Conservation (phyloP, 768 basidiomycete genomes). For the Daedaleopsis sinensis region DNA sequence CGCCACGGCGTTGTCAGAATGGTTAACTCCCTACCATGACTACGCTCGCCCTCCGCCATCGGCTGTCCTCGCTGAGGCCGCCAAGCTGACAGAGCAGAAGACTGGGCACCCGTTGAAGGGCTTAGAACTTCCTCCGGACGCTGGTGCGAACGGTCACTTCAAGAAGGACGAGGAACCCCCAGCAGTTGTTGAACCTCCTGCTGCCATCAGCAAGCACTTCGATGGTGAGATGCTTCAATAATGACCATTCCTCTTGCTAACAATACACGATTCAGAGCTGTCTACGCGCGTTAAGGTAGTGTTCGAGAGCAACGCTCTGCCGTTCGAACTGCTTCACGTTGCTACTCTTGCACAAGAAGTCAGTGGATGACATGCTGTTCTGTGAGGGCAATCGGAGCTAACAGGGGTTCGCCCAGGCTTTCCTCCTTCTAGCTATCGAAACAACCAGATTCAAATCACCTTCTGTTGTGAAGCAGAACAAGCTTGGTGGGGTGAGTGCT, state of each 20-base stretch:
- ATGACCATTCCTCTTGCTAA: not conserved
- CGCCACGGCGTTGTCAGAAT: slow-evolving; percentile 63
- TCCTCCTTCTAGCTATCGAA: slow-evolving; percentile 70
- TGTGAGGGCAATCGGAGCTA: not conserved
- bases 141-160: slow-evolving; percentile 45
- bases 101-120: slow-evolving; percentile 70
- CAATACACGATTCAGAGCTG: slow-evolving; percentile 46
- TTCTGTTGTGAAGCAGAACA: slow-evolving; percentile 71
- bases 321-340: slow-evolving; percentile 67
- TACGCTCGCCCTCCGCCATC: slow-evolving; percentile 70
- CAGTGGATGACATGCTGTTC: slow-evolving; percentile 1
- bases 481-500: slow-evolving; percentile 60
- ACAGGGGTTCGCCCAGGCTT: slow-evolving; percentile 49
- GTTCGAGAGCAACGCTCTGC: slow-evolving; percentile 41
- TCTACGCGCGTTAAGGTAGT: slow-evolving; percentile 52
- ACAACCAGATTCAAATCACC: slow-evolving; percentile 73
- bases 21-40: slow-evolving; percentile 80
- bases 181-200: slow-evolving; percentile 62
- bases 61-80: slow-evolving; percentile 73
- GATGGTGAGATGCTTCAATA: slow-evolving; percentile 46
- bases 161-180: slow-evolving; percentile 79
- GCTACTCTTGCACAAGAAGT: slow-evolving; percentile 80
- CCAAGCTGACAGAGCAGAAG: slow-evolving; percentile 71
- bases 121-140: slow-evolving; percentile 47
- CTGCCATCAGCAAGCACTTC: slow-evolving; percentile 58